Base-by-base conservation (phyloP, 2,329 filamentous ascomycete genomes). In the Graphiopsis chlorocephala region DNA sequence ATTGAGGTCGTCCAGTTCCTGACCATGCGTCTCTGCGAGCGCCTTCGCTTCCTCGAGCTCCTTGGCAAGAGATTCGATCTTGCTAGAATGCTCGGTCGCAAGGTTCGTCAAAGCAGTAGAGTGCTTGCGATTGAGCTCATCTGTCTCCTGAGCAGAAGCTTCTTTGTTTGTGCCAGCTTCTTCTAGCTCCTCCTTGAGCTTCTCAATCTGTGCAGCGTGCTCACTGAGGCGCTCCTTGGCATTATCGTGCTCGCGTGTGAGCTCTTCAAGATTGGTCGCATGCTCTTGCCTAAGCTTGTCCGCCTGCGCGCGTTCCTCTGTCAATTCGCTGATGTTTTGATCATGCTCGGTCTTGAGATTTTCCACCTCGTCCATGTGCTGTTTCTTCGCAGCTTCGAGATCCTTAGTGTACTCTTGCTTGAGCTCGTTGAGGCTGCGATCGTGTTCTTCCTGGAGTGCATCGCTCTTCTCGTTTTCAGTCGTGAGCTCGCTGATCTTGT, bases 31-130 rank as follows among this genome's bases (percentile, higher is more conserved):
- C 15, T 45, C 38, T 28, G 64, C 38, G 20, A 67, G 65, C 25
- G 25, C 33, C 25, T 57, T 45, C 11, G 67, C 63, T 17, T 68
- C 65, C 53, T 71, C 67, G 11, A 53, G 20, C n/a, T 52, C 23
- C 11, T 23, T 35, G 15, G 64, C 52, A 45, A 64, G 55, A 15
- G 35, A 53, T 2, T 64, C 58, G 6, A 66, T 35, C 29, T 64
- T 66, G 33, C 33, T 58, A n/a, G 45, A 14, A 17, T 65, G 57
- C 26, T 58, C 48, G 7, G n/a, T 38, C 14, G 25, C 23, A n/a
- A 31, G n/a, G 1, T 10, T 60, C 17, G 62, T 47, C 2, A 57
- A 28, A 23, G 20, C 35, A 26, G 45, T 23, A 11, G 48, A 15
- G 28, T 65, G 53, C 31, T 48, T 45, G 20, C 17, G n/a, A 25